Evolutionary conservation across 495 filamentous ascomycete genomes (phyloP), one percentile per base, ranked within the genome.

Genomic region (Aspergillus carlsbadensis): DNA sequence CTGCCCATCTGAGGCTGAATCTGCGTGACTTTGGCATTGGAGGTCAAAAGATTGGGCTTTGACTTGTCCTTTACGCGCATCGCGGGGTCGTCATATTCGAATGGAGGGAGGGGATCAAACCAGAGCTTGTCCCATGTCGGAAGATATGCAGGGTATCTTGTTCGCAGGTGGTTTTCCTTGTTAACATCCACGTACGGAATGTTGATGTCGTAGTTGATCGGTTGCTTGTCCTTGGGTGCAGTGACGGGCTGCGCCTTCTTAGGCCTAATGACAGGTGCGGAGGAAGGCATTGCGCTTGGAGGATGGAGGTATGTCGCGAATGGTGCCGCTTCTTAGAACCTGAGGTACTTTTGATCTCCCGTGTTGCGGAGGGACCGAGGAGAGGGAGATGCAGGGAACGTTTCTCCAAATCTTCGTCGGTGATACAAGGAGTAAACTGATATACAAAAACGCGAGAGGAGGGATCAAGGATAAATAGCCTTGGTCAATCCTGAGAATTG

Each of bases 1-100:
- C 84, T 89, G 59, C 89, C 88, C 61, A 90, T 83, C 33, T 77
- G 78, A 10, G 87, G 87, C 20, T 86, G 88, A 60, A 87, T 84
- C 60, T 87, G 81, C 60, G 78, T 78, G 42, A 86, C 72, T 66
- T 65, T 76, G 42, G 70, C 79, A 73, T 40, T 68, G 33, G 52
- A 54, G 22, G 54, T 71, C 31, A 88, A 74, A 0, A 88, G 76
- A 60, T 83, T 82, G 24, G 75, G 77, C 66, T 84, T 86, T 53
- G 72, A 67, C 55, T 79, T 81, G 67, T 85, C 76, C 43, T 78
- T 76, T 3, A 78, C 77, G 33, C 70, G 76, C 42, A 84, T 75
- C 7, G 82, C 84, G 24, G 81, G 80, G 69, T 87, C 84, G 37
- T 66, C 46, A 65, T 85, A 85, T 49, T 82, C 77, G 66, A 85